These are phyloP conservation scores for Microsporum audouinii DNA, from an alignment of 2,329 filamentous ascomycete genomes.

Conservation along the genomic window DNA sequence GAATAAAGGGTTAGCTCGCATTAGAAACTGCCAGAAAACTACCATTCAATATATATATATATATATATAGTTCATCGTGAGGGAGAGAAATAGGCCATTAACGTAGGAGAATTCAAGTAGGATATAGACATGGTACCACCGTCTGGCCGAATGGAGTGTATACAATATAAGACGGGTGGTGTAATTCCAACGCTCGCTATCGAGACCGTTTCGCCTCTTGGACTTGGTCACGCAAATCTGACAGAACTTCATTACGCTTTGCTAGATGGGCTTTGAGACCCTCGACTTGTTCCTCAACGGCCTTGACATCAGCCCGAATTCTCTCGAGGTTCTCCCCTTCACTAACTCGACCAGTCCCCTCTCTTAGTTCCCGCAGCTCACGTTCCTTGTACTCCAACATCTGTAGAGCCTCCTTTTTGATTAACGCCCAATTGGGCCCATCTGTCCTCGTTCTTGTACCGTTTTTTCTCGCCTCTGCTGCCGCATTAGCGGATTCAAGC, in stretches of 20 bases:
- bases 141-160: background rate
- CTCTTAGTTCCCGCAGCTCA: slow-evolving; percentile 61
- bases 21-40: background rate
- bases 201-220: slow-evolving; percentile 59
- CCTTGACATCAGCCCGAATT: slow-evolving; percentile 72
- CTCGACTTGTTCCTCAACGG: slow-evolving; percentile 89
- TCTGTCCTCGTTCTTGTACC: slow-evolving; percentile 41
- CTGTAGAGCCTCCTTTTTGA: slow-evolving; percentile 89
- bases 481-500: slow-evolving; percentile 68
- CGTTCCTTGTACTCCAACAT: slow-evolving; percentile 85
- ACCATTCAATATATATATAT: background rate
- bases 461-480: slow-evolving; percentile 50
- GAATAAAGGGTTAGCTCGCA: slow-evolving; percentile 4
- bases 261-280: slow-evolving; percentile 73
- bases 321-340: slow-evolving; percentile 63
- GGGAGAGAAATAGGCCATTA: slow-evolving; percentile 9
- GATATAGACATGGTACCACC: background rate
- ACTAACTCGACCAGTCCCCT: slow-evolving; percentile 44
- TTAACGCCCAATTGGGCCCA: slow-evolving; percentile 73
- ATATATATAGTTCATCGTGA: background rate
- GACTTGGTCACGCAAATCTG: slow-evolving; percentile 68
- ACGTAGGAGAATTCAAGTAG: too few relatives aligned
- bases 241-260: slow-evolving; percentile 61
- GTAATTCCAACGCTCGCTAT: slow-evolving; percentile 1
- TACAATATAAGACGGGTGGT: background rate